These are phyloP conservation scores for Lanzia echinophila DNA, from an alignment of 2,329 filamentous ascomycete species.

Conservation along the genomic window DNA sequence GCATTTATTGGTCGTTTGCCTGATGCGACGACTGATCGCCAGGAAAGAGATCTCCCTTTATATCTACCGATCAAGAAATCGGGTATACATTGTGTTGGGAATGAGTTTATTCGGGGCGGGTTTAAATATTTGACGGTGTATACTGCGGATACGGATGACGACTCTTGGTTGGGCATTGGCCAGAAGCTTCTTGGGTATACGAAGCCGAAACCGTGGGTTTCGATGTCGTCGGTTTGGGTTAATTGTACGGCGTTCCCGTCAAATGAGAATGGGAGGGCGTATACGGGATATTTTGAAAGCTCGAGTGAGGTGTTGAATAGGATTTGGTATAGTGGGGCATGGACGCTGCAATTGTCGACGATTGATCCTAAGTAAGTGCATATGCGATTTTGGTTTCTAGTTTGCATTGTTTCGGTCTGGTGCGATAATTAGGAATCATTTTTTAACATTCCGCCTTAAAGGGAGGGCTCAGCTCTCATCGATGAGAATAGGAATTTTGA, in stretches of 20 bases:
- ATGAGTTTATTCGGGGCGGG: constrained; percentile 32
- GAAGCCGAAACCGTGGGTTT: constrained; percentile 25
- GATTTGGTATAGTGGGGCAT: constrained; percentile 45
- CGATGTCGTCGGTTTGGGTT: constrained; percentile 33
- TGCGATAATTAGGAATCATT: too few relatives aligned
- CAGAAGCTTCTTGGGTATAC: constrained; percentile 18
- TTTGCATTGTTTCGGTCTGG: too few relatives aligned
- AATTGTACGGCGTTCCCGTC: constrained; percentile 37
- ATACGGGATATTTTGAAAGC: constrained; percentile 47
- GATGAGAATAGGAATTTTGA: neutral
- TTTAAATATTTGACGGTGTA: constrained; percentile 37
- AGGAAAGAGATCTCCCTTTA: constrained; percentile 31
- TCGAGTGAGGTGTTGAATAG: constrained; percentile 45
- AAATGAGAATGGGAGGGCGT: constrained; percentile 43
- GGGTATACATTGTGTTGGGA: constrained; percentile 31
- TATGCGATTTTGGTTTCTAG: too few relatives aligned
- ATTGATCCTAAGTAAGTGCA: constrained; percentile 12
- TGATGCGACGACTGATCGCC: constrained; percentile 32
- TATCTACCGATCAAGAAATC: constrained; percentile 26
- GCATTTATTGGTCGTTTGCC: constrained; percentile 30
- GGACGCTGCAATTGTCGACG: constrained; percentile 33
- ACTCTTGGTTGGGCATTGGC: constrained; percentile 14
- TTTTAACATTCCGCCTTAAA: too few relatives aligned
- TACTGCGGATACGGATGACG: constrained; percentile 21
- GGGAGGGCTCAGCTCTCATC: neutral